phyloP scores from a whole-genome alignment of 2,329 filamentous ascomycete species.

The Gremmenia infestans region DNA sequence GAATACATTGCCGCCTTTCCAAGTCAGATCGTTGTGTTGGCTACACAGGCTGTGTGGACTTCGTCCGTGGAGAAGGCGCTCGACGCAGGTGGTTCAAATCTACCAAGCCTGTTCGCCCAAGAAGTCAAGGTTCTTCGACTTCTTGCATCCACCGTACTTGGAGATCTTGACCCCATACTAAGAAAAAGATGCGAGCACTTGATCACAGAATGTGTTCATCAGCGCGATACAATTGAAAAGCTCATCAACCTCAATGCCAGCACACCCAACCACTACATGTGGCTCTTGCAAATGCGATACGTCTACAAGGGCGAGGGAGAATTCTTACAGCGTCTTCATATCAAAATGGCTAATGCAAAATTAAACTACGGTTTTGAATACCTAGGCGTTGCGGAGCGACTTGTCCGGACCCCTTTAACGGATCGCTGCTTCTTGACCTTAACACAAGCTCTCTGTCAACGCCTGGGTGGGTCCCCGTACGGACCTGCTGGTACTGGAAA shows the following conservation, averaged over 20 bases:
- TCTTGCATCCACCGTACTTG: slow-evolving; percentile 83
- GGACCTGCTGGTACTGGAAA: slow-evolving; percentile 97
- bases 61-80: slow-evolving; percentile 77
- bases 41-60: slow-evolving; percentile 92
- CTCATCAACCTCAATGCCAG: slow-evolving; percentile 71
- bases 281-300: slow-evolving; percentile 97
- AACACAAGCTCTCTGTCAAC: slow-evolving; percentile 90
- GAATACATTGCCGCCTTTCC: slow-evolving; percentile 82
- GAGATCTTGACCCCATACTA: slow-evolving; percentile 79
- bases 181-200: slow-evolving; percentile 97
- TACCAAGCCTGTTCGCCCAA: slow-evolving; percentile 70
- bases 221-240: slow-evolving; percentile 88
- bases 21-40: slow-evolving; percentile 91
- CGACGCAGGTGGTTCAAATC: slow-evolving; percentile 60
- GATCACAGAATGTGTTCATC: slow-evolving; percentile 98
- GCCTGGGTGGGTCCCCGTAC: slow-evolving; percentile 93
- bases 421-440: slow-evolving; percentile 98
- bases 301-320: slow-evolving; percentile 81
- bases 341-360: slow-evolving; percentile 95
- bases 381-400: slow-evolving; percentile 88
- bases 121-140: slow-evolving; percentile 81
- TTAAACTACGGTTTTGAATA: slow-evolving; percentile 98
- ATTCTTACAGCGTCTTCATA: slow-evolving; percentile 72
- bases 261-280: slow-evolving; percentile 76
- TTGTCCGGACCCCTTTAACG: slow-evolving; percentile 93